These are phyloP conservation scores for Elsinoe necatrix DNA, from an alignment of 2,329 filamentous ascomycete genomes.

Conservation along the genomic window DNA sequence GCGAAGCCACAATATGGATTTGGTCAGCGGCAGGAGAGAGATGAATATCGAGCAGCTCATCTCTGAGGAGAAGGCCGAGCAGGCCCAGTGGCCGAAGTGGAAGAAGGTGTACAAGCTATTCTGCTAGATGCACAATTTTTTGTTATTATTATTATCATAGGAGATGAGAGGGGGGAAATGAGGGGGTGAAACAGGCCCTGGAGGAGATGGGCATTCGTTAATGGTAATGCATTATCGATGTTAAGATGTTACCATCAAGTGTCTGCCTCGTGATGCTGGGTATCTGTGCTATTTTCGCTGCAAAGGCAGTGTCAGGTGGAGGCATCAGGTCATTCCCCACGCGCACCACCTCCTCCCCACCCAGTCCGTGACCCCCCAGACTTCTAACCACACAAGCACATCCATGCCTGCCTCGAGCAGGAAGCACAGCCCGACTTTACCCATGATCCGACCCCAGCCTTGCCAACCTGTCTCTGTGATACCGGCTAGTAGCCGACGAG, in stretches of 20 bases:
- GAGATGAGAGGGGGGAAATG: neutral
- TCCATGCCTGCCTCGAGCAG: conserved; percentile 15
- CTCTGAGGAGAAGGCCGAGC: conserved; percentile 14
- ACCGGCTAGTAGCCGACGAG: neutral
- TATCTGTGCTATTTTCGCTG: neutral
- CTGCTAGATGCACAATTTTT: neutral
- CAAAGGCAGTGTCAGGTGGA: neutral
- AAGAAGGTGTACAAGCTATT: conserved; percentile 16
- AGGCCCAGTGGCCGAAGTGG: conserved; percentile 13
- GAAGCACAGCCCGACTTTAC: conserved; percentile 18
- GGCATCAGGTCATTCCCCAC: conserved; percentile 12
- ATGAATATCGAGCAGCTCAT: conserved; percentile 13
- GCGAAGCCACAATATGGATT: conserved; percentile 10
- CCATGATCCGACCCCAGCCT: conserved; percentile 3
- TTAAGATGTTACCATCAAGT: neutral
- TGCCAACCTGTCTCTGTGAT: neutral
- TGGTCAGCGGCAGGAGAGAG: conserved; percentile 13
- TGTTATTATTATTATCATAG: neutral
- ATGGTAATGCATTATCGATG: neutral
- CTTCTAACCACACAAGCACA: conserved; percentile 14
- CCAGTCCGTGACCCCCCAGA: conserved; percentile 11
- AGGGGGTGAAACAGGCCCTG: neutral
- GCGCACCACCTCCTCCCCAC: conserved; percentile 11
- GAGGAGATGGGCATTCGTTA: neutral
- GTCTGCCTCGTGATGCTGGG: neutral